Evolutionary conservation across 768 basidiomycete species (phyloP).

Genomic region (Lenzites betulinus): DNA sequence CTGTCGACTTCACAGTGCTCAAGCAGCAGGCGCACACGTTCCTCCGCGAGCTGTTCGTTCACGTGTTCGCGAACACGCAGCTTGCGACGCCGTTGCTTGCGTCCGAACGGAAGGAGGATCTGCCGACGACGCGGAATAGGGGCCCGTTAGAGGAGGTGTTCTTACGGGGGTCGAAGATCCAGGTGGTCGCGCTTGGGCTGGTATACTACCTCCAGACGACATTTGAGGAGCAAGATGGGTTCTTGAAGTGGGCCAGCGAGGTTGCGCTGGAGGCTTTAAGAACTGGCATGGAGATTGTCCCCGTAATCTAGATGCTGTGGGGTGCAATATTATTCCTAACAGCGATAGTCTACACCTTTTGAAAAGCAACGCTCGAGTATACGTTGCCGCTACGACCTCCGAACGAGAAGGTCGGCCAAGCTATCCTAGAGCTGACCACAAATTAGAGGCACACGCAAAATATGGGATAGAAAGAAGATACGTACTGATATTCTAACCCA

Average conservation of each 20-base stretch:
- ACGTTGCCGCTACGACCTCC: slow-evolving; percentile 77
- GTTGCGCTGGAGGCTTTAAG: slow-evolving; percentile 72
- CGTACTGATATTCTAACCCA: slow-evolving; percentile 64
- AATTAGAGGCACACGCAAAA: not conserved
- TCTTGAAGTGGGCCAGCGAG: slow-evolving; percentile 66
- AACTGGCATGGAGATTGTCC: slow-evolving; percentile 59
- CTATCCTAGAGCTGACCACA: slow-evolving; percentile 61
- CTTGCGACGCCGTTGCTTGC: slow-evolving; percentile 63
- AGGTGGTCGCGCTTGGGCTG: slow-evolving; percentile 72
- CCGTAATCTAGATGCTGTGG: slow-evolving; percentile 27
- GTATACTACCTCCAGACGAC: slow-evolving; percentile 64
- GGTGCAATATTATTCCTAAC: not conserved
- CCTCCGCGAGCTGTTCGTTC: slow-evolving; percentile 66
- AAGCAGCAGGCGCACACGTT: slow-evolving; percentile 66
- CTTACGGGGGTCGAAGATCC: slow-evolving; percentile 66
- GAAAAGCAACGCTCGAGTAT: slow-evolving; percentile 74
- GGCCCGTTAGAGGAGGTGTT: slow-evolving; percentile 75
- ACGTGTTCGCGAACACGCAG: slow-evolving; percentile 77
- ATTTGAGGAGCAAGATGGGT: slow-evolving; percentile 39
- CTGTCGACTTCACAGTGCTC: slow-evolving; percentile 81
- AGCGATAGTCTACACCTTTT: slow-evolving; percentile 32
- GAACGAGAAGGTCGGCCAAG: slow-evolving; percentile 72
- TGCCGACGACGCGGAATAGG: slow-evolving; percentile 52
- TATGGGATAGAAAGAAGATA: slow-evolving; percentile 2
- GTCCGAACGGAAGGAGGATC: slow-evolving; percentile 27